These are phyloP conservation scores for Orbilia oligospora DNA, from an alignment of 2,329 filamentous ascomycete species.

Conservation along the genomic window DNA sequence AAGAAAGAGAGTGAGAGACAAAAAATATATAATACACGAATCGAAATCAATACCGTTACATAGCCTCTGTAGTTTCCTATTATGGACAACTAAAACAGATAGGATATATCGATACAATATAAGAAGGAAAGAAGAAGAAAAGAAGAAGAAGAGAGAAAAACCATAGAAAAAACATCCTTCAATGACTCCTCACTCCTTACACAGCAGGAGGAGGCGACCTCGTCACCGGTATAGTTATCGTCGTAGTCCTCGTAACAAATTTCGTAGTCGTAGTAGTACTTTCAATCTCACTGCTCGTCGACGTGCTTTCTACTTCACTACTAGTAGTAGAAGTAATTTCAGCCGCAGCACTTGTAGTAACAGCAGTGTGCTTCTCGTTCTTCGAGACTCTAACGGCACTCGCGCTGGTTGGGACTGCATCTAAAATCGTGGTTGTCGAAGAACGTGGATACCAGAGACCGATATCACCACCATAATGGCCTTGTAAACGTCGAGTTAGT, in stretches of 20 bases:
- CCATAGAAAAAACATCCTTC: neutral
- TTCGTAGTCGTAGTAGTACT: conserved; percentile 42
- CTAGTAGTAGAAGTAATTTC: conserved; percentile 26
- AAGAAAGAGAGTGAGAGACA: no score
- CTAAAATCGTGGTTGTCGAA: conserved; percentile 8
- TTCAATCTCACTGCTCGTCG: conserved; percentile 9
- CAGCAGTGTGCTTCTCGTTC: conserved; percentile 4
- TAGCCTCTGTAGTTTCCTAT: no score
- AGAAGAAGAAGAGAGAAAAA: no score
- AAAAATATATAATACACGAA: conserved; percentile 12
- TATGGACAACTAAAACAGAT: no score
- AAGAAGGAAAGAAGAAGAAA: no score
- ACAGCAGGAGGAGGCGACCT: conserved; percentile 13
- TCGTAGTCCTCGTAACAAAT: conserved; percentile 39
- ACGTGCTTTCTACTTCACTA: conserved; percentile 12
- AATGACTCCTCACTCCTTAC: neutral
- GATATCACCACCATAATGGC: conserved; percentile 47
- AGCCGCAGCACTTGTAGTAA: neutral
- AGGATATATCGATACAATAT: neutral
- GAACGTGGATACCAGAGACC: conserved; percentile 41
- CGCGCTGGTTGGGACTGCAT: conserved; percentile 3
- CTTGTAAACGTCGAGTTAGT: conserved; percentile 7
- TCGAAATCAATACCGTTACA: neutral
- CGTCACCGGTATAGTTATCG: conserved; percentile 36
- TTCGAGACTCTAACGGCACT: neutral